Percentiles rank a stretch among this genome's conserved stretches.
phyloP scores from a whole-genome alignment of 306 rosid genomes.

The Ceratonia siliqua region DNA sequence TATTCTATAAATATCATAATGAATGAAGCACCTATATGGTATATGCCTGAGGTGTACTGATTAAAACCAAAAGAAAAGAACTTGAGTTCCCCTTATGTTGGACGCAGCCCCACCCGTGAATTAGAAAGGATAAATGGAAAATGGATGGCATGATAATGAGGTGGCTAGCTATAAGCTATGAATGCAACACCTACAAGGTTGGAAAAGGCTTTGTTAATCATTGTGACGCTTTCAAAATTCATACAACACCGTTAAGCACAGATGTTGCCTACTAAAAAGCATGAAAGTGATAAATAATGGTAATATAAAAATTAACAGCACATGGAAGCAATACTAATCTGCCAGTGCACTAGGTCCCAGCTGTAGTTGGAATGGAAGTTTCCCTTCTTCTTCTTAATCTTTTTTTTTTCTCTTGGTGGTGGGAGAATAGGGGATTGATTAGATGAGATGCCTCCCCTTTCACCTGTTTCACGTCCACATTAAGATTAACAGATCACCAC shows the following conservation, averaged over 20 bases:
- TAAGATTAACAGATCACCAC: background rate
- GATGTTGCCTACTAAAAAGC: conserved; percentile 18
- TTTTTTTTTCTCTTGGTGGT: background rate
- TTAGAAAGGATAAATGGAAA: background rate
- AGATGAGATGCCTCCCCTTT: background rate
- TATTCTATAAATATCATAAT: background rate
- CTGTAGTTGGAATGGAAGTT: background rate
- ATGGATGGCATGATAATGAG: conserved; percentile 23
- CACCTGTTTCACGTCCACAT: background rate
- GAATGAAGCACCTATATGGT: background rate
- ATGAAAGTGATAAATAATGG: background rate
- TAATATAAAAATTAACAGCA: background rate
- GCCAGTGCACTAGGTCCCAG: background rate
- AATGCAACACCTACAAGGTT: conserved; percentile 32
- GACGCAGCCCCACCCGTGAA: background rate
- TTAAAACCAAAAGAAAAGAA: background rate
- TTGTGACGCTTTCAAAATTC: conserved; percentile 28
- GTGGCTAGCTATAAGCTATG: conserved; percentile 13
- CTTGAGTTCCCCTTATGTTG: background rate
- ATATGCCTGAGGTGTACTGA: too few species aligned
- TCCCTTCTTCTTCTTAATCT: background rate
- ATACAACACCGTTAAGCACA: background rate
- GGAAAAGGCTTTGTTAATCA: conserved; percentile 41
- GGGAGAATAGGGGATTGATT: too few species aligned
- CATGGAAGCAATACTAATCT: conserved; percentile 20